Conservation (phyloP, 768 basidiomycete genomes). For the Fistulinella prunicolor region DNA sequence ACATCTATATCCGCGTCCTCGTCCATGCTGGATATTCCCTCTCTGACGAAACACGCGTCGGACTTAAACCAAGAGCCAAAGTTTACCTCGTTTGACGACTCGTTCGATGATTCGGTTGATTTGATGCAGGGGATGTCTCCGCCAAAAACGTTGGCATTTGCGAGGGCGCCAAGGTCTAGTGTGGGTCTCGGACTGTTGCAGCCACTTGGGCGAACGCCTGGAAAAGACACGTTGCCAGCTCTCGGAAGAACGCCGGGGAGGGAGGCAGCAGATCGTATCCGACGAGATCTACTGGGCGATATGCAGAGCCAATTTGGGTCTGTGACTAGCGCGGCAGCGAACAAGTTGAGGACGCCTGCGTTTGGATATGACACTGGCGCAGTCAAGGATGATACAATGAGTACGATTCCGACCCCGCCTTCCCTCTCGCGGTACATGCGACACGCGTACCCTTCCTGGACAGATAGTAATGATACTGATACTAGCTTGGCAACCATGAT, state of each 20-base stretch:
- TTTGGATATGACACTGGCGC: conserved; percentile 23
- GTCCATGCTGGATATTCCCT: conserved; percentile 46
- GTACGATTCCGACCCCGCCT: conserved; percentile 66
- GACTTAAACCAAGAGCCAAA: conserved; percentile 45
- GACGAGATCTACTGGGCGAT: conserved; percentile 58
- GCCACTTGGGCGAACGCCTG: conserved; percentile 60
- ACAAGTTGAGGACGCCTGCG: conserved; percentile 26
- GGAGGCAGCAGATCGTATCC: conserved; percentile 69
- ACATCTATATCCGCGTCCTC: conserved; percentile 28
- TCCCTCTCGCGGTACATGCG: conserved; percentile 67
- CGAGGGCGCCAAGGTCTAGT: conserved; percentile 38
- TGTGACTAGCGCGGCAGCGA: conserved; percentile 9
- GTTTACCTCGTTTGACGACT: conserved; percentile 32
- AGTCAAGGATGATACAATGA: conserved; percentile 56
- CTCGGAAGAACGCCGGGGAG: conserved; percentile 66
- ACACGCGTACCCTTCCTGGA: conserved; percentile 32
- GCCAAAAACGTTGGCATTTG: conserved; percentile 53
- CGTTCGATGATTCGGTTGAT: conserved; percentile 40
- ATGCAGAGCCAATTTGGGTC: conserved; percentile 38
- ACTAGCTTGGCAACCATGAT: conserved; percentile 70
- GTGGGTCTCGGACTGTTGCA: conserved; percentile 33
- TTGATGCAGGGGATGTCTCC: conserved; percentile 47
- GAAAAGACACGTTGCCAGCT: conserved; percentile 44
- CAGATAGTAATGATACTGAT: conserved; percentile 49
- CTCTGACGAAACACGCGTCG: conserved; percentile 36